Percentiles rank a stretch among this genome's conserved stretches.
These are phyloP conservation scores for Boletus reticulatus DNA, from an alignment of 768 basidiomycete species.

Conservation along the genomic window DNA sequence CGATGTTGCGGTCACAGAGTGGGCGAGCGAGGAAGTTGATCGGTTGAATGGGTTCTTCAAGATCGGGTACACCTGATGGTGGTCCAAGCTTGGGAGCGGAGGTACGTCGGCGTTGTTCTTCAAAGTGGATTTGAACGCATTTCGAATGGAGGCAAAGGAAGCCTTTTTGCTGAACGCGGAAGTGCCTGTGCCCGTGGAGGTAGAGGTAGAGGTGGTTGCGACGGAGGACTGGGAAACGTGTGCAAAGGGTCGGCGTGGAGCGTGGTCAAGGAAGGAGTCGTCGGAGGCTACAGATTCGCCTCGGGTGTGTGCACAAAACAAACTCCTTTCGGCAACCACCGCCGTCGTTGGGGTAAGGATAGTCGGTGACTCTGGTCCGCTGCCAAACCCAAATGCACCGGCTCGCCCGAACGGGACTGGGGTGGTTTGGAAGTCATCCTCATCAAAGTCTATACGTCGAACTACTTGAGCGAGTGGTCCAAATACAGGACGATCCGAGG, in stretches of 20 bases:
- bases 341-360: slow-evolving; percentile 45
- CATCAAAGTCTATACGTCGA: slow-evolving; percentile 67
- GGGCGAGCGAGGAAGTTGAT: slow-evolving; percentile 70
- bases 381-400: slow-evolving; percentile 46
- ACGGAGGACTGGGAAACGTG: slow-evolving; percentile 75
- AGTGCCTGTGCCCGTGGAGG: slow-evolving; percentile 13
- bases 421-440: slow-evolving; percentile 64
- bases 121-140: slow-evolving; percentile 69
- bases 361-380: slow-evolving; percentile 67
- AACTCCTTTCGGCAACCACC: slow-evolving; percentile 50
- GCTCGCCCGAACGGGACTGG: slow-evolving; percentile 69
- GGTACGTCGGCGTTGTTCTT: slow-evolving; percentile 63
- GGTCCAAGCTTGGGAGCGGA: slow-evolving; percentile 70
- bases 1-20: slow-evolving; percentile 39
- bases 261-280: slow-evolving; percentile 65
- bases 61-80: slow-evolving; percentile 60
- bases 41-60: slow-evolving; percentile 82
- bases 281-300: slow-evolving; percentile 80
- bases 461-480: not conserved
- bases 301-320: slow-evolving; percentile 60
- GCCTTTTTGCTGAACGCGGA: slow-evolving; percentile 75
- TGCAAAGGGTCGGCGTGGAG: slow-evolving; percentile 57
- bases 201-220: slow-evolving; percentile 41
- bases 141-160: slow-evolving; percentile 83
- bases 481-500: not conserved